Evolutionary conservation across 2,329 filamentous ascomycete species (phyloP), one percentile per base, ranked within the genome.

Genomic region (Colletotrichum noveboracense): DNA sequence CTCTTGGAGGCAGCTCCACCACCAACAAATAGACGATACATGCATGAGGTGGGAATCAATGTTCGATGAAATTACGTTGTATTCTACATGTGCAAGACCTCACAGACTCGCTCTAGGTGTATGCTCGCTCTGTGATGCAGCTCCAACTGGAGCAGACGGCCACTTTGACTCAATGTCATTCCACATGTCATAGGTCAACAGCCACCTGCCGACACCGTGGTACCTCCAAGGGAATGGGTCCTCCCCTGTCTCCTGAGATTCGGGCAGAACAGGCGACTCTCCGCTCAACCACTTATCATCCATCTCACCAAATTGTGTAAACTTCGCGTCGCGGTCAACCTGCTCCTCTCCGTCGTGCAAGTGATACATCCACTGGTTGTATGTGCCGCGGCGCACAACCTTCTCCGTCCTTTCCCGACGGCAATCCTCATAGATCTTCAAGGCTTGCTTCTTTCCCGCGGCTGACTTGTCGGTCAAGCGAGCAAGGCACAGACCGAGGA

Each of bases 291-390:
- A 84, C 38, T 80, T 60, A n/a, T 74, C 69, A 21, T 85, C 85
- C 36, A 81, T 66, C 12, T 81, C 75, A 9, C 80, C 82, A 64
- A 83, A 86, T 7, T 70, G 55, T 58, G 78, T 80, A 56, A 86
- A 82, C 58, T 76, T 80, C 34, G 36, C 72, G 24, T 93, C 91
- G 1, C 91, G 84, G 66, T 89, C 87, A 68, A 85, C 78, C 80
- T 93, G 92, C 75, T 90, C 89, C 0, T 84, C 81, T 0, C 91
- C 92, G 76, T 93, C 91, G 7, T 88, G 87, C 3, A 93, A 82
- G 77, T 93, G 91, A 69, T 93, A 93, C 2, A 93, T 84, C 79
- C 89, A 88, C 78, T 93, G 91, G 77, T 93, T 90, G 14, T 87
- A 81, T n/a, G 91, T 92, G 0, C 92, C 91, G 3, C 91, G 83